Evolutionary conservation across 768 basidiomycete species (phyloP).

Genomic region (Grammothele lineata): DNA sequence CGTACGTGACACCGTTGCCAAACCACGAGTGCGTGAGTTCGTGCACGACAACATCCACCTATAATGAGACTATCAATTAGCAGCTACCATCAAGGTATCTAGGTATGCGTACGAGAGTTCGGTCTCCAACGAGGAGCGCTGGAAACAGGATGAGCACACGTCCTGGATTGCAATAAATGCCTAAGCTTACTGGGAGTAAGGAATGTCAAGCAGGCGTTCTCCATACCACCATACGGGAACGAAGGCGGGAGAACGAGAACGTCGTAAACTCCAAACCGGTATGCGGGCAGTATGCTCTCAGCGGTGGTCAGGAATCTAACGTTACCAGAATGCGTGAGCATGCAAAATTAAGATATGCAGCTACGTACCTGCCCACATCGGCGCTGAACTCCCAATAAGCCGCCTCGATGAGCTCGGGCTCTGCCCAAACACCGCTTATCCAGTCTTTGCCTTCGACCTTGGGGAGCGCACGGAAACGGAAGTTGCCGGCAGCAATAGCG

Average conservation of each 20-base stretch:
- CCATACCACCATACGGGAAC: constrained; percentile 94
- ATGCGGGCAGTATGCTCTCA: constrained; percentile 70
- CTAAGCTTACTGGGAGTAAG: constrained; percentile 72
- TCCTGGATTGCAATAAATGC: not conserved
- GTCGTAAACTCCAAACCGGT: constrained; percentile 87
- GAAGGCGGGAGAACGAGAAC: constrained; percentile 84
- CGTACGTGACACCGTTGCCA: constrained; percentile 83
- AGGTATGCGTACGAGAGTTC: constrained; percentile 47
- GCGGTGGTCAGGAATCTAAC: constrained; percentile 70
- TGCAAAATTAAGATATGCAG: not conserved
- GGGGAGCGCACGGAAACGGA: constrained; percentile 67
- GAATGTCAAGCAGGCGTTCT: constrained; percentile 88
- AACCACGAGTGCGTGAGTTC: constrained; percentile 88
- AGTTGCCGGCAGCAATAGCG: constrained; percentile 84
- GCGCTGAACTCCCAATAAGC: constrained; percentile 87
- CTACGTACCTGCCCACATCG: constrained; percentile 67
- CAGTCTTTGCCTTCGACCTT: constrained; percentile 61
- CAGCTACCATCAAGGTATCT: not conserved
- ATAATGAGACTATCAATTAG: not conserved
- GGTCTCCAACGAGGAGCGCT: constrained; percentile 86
- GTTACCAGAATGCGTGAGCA: not conserved
- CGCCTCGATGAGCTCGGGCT: constrained; percentile 74
- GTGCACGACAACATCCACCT: constrained; percentile 82
- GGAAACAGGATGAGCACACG: constrained; percentile 3
- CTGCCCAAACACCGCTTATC: constrained; percentile 87